Base-by-base conservation (phyloP, 805 yeast species). In the Barnettozyma siamensis region DNA sequence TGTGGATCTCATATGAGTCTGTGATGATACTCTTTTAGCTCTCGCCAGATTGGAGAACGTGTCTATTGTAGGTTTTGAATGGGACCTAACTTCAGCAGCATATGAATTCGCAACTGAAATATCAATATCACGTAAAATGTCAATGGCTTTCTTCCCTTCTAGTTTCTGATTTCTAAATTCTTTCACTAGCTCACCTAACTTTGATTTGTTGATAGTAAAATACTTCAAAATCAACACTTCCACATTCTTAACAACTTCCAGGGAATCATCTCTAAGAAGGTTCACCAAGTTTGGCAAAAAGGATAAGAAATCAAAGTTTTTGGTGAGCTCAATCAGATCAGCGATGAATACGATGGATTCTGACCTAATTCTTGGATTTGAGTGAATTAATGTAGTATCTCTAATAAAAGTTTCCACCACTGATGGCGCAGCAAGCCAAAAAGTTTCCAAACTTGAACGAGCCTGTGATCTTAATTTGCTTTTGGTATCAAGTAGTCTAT, bases 401-500 rank as follows among this genome's bases (percentile, higher is more conserved):
- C 60, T 59, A n/a, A 78, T 45, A 2, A 66, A 60, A 7, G 50
- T 51, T 45, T 76, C 80, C 23, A 75, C 78, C 15, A 66, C 66
- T 2, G 56, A 48, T 0, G 79, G 75, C 1, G 73, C 64, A n/a
- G 72, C 67, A 19, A 72, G 62, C 78, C 81, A 76, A 47, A 70
- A 77, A 0, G 73, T 74, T 43, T 73, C 73, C 27, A 78, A 53
- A 0, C 82, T 73, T 39, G 69, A 67, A 40, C 65, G 67, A 0
- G 83, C 73, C 1, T 76, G 67, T n/a, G 59, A 51, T 37, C 62
- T 63, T 3, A 68, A 53, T 11, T 63, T 51, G 0, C 60, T 36
- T 35, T 65, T 71, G 1, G 63, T 48, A 44, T 73, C 78, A 6
- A 67, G 66, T 27, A 79, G 54, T 29, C 70, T 60, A 35, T 65